Base-by-base conservation (phyloP, 345 rosid genomes). In the Mallotus nudiflorus region DNA sequence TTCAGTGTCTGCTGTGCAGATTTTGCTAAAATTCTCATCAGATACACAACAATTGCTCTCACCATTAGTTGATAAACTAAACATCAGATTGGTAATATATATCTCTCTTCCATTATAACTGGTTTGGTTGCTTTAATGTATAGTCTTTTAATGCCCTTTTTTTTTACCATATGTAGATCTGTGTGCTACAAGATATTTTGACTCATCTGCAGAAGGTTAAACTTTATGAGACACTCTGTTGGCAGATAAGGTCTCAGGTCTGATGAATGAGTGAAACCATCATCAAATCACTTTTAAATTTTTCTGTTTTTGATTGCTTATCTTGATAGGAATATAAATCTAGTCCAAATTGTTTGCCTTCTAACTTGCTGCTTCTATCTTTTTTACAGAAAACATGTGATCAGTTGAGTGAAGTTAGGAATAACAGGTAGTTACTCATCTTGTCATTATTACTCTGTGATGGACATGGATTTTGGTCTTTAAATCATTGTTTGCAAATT, bases 241-340 rank as follows among this genome's bases (percentile, higher is more conserved):
- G 85, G 68, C 86, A 82, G 81, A 78, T 95, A 75, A 82, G 74
- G 52, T 78, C 87, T 72, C 88, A 87, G 98, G 98, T 95, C 29
- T 35, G 85, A 48, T 73, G 39, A 67, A 60, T 72, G 58, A 75
- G 69, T 61, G 62, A 14, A 51, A 59, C 50, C 50, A 52, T 65
- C 39, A 22, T 33, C 14, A 3, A 15, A 5, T 61, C 35, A 35
- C 62, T 44, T 61, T 62, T 57, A 5, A n/a, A 35, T 37, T 9
- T 58, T 63, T 60, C 9, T 27, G 56, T 29, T 67, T 56, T 59
- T 71, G 20, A 54, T 67, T 66, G 51, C 49, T 74, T 78, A 67
- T 55, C 37, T 28, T 72, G 44, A 54, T 18, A 10, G 40, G 29
- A 19, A 35, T 58, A 62, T 20, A 59, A 39, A 63, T n/a, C n/a